phyloP scores from a whole-genome alignment of 345 rosid genomes.

The Orychophragmus violaceus region DNA sequence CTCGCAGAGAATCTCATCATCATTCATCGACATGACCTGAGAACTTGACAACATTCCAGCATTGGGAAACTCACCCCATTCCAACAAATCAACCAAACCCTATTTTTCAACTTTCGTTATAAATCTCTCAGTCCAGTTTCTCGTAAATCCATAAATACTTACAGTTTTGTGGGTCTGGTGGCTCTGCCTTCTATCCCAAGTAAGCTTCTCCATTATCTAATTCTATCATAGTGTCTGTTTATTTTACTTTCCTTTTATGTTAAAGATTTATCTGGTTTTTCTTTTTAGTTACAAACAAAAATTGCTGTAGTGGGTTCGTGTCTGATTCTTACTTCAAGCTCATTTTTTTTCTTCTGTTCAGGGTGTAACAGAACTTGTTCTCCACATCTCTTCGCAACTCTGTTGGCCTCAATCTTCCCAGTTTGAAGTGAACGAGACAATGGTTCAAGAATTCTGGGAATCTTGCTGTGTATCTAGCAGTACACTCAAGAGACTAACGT shows the following conservation, averaged over 20 bases:
- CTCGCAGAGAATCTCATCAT: neutral
- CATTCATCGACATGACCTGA: neutral
- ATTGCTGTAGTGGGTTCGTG: neutral
- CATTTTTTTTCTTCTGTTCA: neutral
- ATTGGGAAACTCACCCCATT: neutral
- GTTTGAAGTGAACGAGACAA: neutral
- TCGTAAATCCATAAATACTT: neutral
- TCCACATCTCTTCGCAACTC: neutral
- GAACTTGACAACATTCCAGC: neutral
- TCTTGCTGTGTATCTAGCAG: neutral
- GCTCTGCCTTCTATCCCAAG: neutral
- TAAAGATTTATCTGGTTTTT: neutral
- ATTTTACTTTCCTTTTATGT: neutral
- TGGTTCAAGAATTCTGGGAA: neutral
- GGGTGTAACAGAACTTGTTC: neutral
- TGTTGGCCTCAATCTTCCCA: neutral
- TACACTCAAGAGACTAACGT: neutral
- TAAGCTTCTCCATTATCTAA: neutral
- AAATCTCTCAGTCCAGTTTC: neutral
- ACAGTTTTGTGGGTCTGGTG: neutral
- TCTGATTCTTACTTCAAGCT: neutral
- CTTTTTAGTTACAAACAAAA: too few species aligned
- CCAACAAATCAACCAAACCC: neutral
- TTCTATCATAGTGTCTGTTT: too few species aligned
- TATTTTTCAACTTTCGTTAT: neutral